Percentiles rank a stretch among this genome's conserved stretches.
Conservation (phyloP, 176 grass and related monocot genomes). For the Triticum dicoccoides region DNA sequence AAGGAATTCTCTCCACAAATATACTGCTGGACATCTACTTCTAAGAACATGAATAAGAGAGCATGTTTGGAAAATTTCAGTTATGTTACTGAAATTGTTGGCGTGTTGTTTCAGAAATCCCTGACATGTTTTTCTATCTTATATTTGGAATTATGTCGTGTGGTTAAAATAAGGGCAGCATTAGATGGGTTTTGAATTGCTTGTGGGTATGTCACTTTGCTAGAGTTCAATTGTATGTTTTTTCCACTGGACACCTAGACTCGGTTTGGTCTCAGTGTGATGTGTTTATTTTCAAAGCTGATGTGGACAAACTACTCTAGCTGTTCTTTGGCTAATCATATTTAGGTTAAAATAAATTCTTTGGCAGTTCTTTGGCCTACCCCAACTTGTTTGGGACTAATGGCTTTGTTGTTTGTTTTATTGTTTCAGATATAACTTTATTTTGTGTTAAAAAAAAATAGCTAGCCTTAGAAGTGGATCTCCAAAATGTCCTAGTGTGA, state of each 20-base stretch:
- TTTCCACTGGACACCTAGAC: background rate
- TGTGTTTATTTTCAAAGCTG: background rate
- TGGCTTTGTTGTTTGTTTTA: background rate
- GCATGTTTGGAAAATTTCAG: background rate
- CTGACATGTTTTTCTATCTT: background rate
- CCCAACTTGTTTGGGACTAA: too few species aligned
- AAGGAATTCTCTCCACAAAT: background rate
- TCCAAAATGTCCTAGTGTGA: background rate
- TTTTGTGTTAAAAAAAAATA: background rate
- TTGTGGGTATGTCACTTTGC: conserved; percentile 2
- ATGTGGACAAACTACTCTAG: background rate
- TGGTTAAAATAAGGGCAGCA: background rate
- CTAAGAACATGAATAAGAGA: conserved; percentile 8
- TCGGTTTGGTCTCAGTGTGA: background rate
- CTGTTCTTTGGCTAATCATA: background rate
- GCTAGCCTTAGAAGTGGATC: background rate
- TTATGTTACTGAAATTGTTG: conserved; percentile 13
- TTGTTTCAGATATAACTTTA: background rate
- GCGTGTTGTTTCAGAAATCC: background rate
- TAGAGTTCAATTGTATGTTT: conserved; percentile 12
- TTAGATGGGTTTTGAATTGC: background rate
- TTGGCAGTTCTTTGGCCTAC: background rate
- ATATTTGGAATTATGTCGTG: background rate
- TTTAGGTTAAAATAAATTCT: background rate
- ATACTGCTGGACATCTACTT: background rate